Evolutionary conservation across 2,329 filamentous ascomycete species (phyloP).

Genomic region (Graphilbum sp.): DNA sequence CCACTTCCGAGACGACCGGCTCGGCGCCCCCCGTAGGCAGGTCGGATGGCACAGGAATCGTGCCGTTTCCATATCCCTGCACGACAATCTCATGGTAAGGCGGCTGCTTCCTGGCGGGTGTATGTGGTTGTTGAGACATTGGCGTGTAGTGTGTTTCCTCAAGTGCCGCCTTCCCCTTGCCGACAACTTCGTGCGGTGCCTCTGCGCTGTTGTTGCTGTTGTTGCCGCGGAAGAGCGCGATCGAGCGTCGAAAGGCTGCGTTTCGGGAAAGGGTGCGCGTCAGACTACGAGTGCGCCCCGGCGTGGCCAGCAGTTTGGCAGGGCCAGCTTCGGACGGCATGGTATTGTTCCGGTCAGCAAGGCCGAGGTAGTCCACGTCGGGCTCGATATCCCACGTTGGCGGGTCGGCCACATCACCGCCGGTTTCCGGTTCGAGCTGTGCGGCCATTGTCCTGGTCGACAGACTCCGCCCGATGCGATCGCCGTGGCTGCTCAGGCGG

Average conservation of each 20-base stretch:
- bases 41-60: slow-evolving; percentile 16
- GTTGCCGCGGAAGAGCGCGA: slow-evolving; percentile 15
- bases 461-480: not conserved
- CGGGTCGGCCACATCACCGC: not conserved
- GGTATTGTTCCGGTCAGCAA: slow-evolving; percentile 18
- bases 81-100: slow-evolving; percentile 34
- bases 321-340: not conserved
- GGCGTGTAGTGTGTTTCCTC: no score
- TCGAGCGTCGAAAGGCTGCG: slow-evolving; percentile 16
- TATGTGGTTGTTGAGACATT: not conserved
- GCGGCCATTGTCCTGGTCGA: not conserved
- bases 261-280: slow-evolving; percentile 16
- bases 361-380: slow-evolving; percentile 37
- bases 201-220: not conserved
- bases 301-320: not conserved
- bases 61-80: slow-evolving; percentile 37
- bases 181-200: not conserved
- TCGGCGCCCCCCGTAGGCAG: no score
- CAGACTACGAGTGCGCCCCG: slow-evolving; percentile 13
- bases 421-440: not conserved
- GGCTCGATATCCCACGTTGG: slow-evolving; percentile 28
- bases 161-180: no score
- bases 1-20: no score
- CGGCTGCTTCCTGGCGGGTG: not conserved
- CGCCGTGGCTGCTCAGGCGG: no score